Percentiles rank a stretch among this genome's conserved stretches.
phyloP scores from a whole-genome alignment of 768 basidiomycete species.

The Boletus rubropictus region DNA sequence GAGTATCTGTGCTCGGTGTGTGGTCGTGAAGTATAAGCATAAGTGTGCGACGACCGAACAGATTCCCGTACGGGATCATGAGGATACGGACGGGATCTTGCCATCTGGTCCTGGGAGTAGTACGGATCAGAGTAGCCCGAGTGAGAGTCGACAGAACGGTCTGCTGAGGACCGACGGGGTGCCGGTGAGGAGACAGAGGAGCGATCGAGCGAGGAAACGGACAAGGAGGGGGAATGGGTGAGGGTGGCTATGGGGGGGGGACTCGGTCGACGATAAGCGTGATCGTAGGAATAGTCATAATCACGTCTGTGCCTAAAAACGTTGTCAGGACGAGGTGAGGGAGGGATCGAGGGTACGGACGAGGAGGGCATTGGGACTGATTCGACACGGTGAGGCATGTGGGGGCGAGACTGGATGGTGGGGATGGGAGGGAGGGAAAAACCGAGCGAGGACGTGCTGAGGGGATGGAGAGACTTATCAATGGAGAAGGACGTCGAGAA shows the following conservation, averaged over 20 bases:
- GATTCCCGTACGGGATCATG: conserved; percentile 31
- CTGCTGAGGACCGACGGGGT: conserved; percentile 37
- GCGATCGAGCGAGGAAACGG: conserved; percentile 54
- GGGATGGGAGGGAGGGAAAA: conserved; percentile 16
- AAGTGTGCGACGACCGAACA: conserved; percentile 33
- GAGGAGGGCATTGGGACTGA: conserved; percentile 30
- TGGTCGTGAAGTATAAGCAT: conserved; percentile 24
- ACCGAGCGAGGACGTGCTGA: conserved; percentile 20
- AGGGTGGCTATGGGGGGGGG: conserved; percentile 47
- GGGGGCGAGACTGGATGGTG: conserved; percentile 13
- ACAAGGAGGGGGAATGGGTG: conserved; percentile 57
- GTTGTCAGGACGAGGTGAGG: conserved; percentile 29
- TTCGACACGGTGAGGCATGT: conserved; percentile 53
- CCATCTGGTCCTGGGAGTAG: conserved; percentile 34
- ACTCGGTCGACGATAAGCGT: conserved; percentile 36
- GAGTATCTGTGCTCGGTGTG: conserved; percentile 30
- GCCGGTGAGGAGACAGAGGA: conserved; percentile 58
- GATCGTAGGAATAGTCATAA: conserved; percentile 39
- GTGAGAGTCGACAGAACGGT: conserved; percentile 28
- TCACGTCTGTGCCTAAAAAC: conserved; percentile 31
- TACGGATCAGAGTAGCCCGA: conserved; percentile 34
- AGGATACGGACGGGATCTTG: conserved; percentile 30
- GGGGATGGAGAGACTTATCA: conserved; percentile 33
- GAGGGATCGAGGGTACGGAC: conserved; percentile 25
- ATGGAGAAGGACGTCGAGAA: conserved; percentile 31